Evolutionary conservation across 306 rosid genomes (phyloP), one percentile per base, ranked within the genome.

Genomic region (Castanea sativa): DNA sequence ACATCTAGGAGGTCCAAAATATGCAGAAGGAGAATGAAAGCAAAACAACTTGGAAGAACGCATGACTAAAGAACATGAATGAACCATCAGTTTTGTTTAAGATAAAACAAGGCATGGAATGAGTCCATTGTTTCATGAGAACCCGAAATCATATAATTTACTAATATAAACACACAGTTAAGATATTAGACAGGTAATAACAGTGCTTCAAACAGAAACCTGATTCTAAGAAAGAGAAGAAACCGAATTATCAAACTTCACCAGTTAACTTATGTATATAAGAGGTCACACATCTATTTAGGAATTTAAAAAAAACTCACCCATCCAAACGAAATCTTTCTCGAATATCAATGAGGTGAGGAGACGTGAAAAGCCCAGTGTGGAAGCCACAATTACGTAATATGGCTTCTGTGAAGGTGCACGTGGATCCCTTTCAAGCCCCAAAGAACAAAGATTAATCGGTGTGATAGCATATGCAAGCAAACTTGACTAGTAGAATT

Each of bases 311-410:
- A 43, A 27, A 77, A 69, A 86, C 97, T 92, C 80, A 94, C 99
- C 99, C 99, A 77, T 92, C 88, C 81, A 94, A 64, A 29, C 94
- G 97, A 77, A 95, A 95, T 68, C 98, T 92, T 88, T 95, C 99
- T 77, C 94, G 86, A 55, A 95, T 85, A 82, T 95, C 99, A 86
- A 95, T 91, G 75, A 95, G 92, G 88, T 95, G 99, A 88, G 98
- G 99, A 75, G 97, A 95, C n/a, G 96, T 92, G 82, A 95, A 95
- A 80, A 95, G 92, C 23, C 98, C 98, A 27, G 98, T 95, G 80
- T 69, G 97, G 78, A 95, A 90, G 74, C 99, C 98, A 83, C 91
- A 91, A 80, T 91, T 83, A 41, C 97, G 97, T 55, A 94, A 79
- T 82, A 94, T 94, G 25, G 96, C 90, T 79, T 95, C 99, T n/a